phyloP scores from a whole-genome alignment of 2,329 filamentous ascomycete genomes.

The Decorospora gaudefroyi region DNA sequence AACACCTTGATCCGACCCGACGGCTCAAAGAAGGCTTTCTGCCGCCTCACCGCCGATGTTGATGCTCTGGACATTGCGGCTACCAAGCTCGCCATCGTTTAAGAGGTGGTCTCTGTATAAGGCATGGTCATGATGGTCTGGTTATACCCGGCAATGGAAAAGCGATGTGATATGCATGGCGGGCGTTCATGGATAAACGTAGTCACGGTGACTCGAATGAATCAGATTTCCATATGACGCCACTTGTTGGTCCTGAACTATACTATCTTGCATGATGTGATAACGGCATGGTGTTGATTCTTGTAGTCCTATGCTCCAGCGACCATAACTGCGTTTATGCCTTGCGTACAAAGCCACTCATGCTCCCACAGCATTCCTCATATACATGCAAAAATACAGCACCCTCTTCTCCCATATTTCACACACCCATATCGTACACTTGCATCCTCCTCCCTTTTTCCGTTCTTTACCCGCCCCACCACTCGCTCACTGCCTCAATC shows the following conservation, averaged over 20 bases:
- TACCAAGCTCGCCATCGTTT: conserved; percentile 98
- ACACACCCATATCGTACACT: conserved; percentile 24
- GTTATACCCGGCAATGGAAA: conserved; percentile 42
- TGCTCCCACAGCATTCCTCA: no score
- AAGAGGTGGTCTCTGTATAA: conserved; percentile 48
- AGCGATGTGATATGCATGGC: conserved; percentile 47
- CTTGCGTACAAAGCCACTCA: no score
- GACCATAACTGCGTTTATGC: no score
- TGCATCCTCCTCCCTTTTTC: not conserved
- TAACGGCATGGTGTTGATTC: no score
- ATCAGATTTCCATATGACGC: conserved; percentile 43
- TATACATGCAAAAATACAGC: no score
- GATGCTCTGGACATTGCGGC: conserved; percentile 99
- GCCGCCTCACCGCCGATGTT: conserved; percentile 91
- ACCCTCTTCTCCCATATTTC: no score
- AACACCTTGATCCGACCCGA: conserved; percentile 99
- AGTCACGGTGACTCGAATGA: conserved; percentile 47
- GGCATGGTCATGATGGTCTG: conserved; percentile 34
- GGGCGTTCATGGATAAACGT: conserved; percentile 45
- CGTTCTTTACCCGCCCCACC: not conserved
- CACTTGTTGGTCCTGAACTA: conserved; percentile 6
- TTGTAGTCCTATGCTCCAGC: no score
- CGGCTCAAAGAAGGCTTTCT: conserved; percentile 98
- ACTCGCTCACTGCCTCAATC: conserved; percentile 48
- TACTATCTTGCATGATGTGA: not conserved